A percentile compares a stretch with the other conserved stretches of the same genome.
These are phyloP conservation scores for Aspergillus eucalypticola DNA, from an alignment of 2,329 filamentous ascomycete genomes.

Conservation along the genomic window DNA sequence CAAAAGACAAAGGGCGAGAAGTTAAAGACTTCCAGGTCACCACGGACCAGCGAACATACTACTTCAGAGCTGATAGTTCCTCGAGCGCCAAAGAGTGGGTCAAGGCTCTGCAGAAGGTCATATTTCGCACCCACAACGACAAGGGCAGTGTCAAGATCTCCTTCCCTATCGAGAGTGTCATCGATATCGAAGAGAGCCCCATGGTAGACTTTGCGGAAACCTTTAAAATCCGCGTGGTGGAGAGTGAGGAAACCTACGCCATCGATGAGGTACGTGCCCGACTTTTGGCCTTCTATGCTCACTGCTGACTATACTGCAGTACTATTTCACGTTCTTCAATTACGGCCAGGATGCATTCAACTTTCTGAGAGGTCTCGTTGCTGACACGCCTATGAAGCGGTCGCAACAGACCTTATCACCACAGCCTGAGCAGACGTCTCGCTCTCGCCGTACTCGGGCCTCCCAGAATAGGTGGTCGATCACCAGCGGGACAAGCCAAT, in stretches of 20 bases:
- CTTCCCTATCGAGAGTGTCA: slow-evolving; percentile 80
- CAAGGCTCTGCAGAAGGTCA: slow-evolving; percentile 87
- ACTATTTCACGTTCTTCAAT: slow-evolving; percentile 95
- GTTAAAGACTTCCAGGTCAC: slow-evolving; percentile 74
- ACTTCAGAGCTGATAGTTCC: slow-evolving; percentile 84
- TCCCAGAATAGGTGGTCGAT: slow-evolving; percentile 25
- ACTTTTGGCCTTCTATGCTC: not conserved
- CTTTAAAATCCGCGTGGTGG: slow-evolving; percentile 87
- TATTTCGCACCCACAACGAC: slow-evolving; percentile 93
- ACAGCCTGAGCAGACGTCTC: slow-evolving; percentile 16
- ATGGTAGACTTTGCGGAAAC: slow-evolving; percentile 92
- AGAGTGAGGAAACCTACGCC: slow-evolving; percentile 90
- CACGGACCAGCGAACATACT: slow-evolving; percentile 79
- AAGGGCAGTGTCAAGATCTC: slow-evolving; percentile 97
- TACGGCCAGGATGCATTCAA: slow-evolving; percentile 80
- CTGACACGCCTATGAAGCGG: slow-evolving; percentile 58
- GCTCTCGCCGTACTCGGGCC: slow-evolving; percentile 18
- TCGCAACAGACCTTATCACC: slow-evolving; percentile 30
- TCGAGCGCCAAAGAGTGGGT: slow-evolving; percentile 96
- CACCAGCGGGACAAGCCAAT: slow-evolving; percentile 19
- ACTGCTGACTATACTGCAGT: slow-evolving; percentile 53
- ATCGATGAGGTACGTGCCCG: slow-evolving; percentile 74
- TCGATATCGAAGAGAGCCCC: slow-evolving; percentile 88
- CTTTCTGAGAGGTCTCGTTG: slow-evolving; percentile 71
- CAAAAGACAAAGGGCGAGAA: slow-evolving; percentile 69